Percentiles rank a stretch among this genome's conserved stretches.
phyloP scores from a whole-genome alignment of 805 yeast genomes.

The Candida pseudoglaebosa region DNA sequence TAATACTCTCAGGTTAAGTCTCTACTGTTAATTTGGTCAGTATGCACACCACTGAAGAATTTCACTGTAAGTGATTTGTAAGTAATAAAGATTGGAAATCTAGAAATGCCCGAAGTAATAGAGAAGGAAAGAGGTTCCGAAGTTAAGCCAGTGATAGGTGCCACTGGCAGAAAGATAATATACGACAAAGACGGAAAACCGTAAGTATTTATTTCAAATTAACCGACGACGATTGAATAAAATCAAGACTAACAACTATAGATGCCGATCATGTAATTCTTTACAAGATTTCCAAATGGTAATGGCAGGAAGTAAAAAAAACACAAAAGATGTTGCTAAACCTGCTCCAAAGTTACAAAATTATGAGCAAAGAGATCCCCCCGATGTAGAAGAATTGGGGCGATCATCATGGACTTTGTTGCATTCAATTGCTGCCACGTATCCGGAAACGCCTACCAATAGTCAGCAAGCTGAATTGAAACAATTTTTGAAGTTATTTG shows the following conservation, averaged over 20 bases:
- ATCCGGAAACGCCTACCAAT: slow-evolving; percentile 65
- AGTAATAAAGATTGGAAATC: not conserved
- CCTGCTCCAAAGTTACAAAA: slow-evolving; percentile 7
- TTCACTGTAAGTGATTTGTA: not conserved
- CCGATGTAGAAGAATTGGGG: slow-evolving; percentile 80
- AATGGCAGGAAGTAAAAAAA: slow-evolving; percentile 16
- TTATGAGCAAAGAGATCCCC: slow-evolving; percentile 62
- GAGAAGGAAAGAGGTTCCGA: not conserved
- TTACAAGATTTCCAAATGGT: slow-evolving; percentile 75
- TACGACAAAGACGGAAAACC: slow-evolving; percentile 92
- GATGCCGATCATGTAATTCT: slow-evolving; percentile 87
- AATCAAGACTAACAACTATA: slow-evolving; percentile 15
- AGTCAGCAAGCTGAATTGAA: slow-evolving; percentile 68
- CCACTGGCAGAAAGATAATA: slow-evolving; percentile 63
- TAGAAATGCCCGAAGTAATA: not conserved
- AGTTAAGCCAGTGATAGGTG: slow-evolving; percentile 45
- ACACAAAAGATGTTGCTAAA: slow-evolving; percentile 4
- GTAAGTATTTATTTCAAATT: slow-evolving; percentile 42
- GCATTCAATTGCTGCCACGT: slow-evolving; percentile 86
- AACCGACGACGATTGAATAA: not conserved
- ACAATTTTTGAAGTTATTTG: slow-evolving; percentile 64
- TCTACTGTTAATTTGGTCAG: too few species aligned
- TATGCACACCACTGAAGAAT: not conserved
- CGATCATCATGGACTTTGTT: slow-evolving; percentile 88
- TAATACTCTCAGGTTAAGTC: not conserved